A percentile compares a stretch with the other conserved stretches of the same genome.
Conservation (phyloP, 495 filamentous ascomycete species). For the Aspergillus homomorphus region DNA sequence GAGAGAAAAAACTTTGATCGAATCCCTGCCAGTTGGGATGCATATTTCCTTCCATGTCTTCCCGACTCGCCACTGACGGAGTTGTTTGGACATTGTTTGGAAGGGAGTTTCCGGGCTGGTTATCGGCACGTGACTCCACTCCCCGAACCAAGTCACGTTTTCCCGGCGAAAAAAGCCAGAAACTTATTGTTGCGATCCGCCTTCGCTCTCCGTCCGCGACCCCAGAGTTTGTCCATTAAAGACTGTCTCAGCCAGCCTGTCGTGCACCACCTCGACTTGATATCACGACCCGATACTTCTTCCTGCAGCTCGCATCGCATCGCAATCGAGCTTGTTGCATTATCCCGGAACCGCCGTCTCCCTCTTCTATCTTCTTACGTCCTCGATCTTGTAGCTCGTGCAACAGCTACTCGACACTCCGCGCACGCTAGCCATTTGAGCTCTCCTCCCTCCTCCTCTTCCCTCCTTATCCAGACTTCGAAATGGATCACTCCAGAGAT, state of each 20-base stretch:
- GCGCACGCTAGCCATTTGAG: not conserved
- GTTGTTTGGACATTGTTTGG: not conserved
- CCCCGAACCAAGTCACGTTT: constrained; percentile 15
- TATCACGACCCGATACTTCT: not conserved
- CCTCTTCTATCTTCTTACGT: constrained; percentile 6
- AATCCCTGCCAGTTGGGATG: not conserved
- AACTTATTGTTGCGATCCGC: constrained; percentile 11
- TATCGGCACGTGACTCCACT: constrained; percentile 18
- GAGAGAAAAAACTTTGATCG: not conserved
- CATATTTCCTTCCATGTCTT: not conserved
- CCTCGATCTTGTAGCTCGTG: constrained; percentile 11
- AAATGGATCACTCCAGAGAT: constrained; percentile 92
- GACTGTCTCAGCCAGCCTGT: constrained; percentile 1
- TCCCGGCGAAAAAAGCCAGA: constrained; percentile 19
- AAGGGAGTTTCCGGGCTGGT: constrained; percentile 7
- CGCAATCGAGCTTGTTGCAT: not conserved
- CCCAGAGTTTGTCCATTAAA: constrained; percentile 8
- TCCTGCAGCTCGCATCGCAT: not conserved
- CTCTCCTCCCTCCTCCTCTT: constrained; percentile 11
- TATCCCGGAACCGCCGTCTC: constrained; percentile 4
- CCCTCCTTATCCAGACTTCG: constrained; percentile 16
- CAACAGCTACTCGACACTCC: constrained; percentile 10
- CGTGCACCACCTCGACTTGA: not conserved
- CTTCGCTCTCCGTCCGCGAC: constrained; percentile 8
- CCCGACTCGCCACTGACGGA: not conserved